A percentile compares a stretch with the other conserved stretches of the same genome.
phyloP scores from a whole-genome alignment of 208 protist genomes.

The Herpetomonas samuelpessoai region DNA sequence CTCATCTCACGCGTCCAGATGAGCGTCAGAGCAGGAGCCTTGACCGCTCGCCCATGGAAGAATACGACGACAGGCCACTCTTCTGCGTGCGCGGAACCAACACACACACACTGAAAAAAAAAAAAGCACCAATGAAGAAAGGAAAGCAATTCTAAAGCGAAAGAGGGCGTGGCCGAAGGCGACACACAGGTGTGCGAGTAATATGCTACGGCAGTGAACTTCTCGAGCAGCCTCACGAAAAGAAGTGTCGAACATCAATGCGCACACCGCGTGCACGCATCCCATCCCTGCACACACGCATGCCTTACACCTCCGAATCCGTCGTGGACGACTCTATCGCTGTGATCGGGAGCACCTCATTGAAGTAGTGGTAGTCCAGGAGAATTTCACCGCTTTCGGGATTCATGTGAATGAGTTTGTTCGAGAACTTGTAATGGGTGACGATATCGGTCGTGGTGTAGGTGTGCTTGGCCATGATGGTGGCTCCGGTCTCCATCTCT shows the following conservation, averaged over 20 bases:
- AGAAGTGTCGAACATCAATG: neutral
- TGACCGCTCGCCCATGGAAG: too few relatives aligned
- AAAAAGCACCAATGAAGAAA: conserved; percentile 11
- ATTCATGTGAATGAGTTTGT: conserved; percentile 65
- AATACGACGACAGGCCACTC: too few relatives aligned
- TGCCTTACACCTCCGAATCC: conserved; percentile 31
- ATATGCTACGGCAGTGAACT: too few relatives aligned
- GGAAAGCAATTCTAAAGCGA: conserved; percentile 1
- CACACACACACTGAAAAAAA: conserved; percentile 2
- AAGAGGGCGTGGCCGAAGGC: too few relatives aligned
- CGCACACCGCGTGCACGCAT: neutral
- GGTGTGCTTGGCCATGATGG: conserved; percentile 68
- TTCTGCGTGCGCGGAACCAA: neutral
- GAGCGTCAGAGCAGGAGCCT: too few relatives aligned
- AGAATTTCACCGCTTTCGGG: conserved; percentile 45
- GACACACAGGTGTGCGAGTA: too few relatives aligned
- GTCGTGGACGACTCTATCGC: conserved; percentile 55
- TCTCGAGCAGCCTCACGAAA: too few relatives aligned
- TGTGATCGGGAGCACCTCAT: conserved; percentile 55
- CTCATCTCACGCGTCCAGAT: too few relatives aligned
- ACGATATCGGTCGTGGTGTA: conserved; percentile 75
- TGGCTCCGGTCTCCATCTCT: conserved; percentile 71
- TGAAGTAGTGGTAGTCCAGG: conserved; percentile 87
- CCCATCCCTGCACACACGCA: neutral
- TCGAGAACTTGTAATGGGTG: conserved; percentile 72